Evolutionary conservation across 2,329 filamentous ascomycete species (phyloP), one percentile per base, ranked within the genome.

Genomic region (Colletotrichum sp.): DNA sequence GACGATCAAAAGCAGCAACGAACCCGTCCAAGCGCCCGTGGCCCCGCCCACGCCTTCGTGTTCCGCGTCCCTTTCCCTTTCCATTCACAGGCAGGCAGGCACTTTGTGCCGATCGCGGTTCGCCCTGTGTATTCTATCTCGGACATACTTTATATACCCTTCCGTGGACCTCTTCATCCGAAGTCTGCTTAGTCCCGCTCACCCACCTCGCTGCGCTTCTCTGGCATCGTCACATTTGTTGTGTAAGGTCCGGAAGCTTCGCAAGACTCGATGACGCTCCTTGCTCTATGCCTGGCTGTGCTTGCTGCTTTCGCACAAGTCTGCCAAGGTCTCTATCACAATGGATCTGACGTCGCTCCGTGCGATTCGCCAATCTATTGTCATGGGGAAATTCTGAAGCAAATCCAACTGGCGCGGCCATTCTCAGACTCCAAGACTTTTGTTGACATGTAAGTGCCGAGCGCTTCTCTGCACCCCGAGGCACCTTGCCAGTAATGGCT

Each of bases 371-470:
- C 91, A 18, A 86, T 94, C 24, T 94, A 94, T 83, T 94, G 93
- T 81, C 88, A 92, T 78, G 93, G 93, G 64, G 90, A 93, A 0
- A 87, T 94, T 15, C 87, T 94, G 4, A 87, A 88, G 76, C 87
- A 91, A 77, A 89, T 94, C 64, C 89, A 94, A 84, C 86, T 94
- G 12, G 92, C 92, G 4, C 86, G 85, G 28, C 92, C 92, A 1
- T 94, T 94, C 78, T 84, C 86, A 16, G 93, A 94, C 84, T 94
- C 92, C 76, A 94, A 94, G 87, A 94, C 92, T 1, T 94, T 94
- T 81, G 93, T 94, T 59, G 93, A 94, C 81, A 91, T 94, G 90
- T 92, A 85, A 85, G 87, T 84, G 24, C 18, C 21, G 26, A 6
- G 26, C 12, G 21, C 55, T 3, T 26, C 3, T n/a, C 57, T 21